Evolutionary conservation across 352 stramenopile species (phyloP).

Genomic region (Phytophthora kernoviae): DNA sequence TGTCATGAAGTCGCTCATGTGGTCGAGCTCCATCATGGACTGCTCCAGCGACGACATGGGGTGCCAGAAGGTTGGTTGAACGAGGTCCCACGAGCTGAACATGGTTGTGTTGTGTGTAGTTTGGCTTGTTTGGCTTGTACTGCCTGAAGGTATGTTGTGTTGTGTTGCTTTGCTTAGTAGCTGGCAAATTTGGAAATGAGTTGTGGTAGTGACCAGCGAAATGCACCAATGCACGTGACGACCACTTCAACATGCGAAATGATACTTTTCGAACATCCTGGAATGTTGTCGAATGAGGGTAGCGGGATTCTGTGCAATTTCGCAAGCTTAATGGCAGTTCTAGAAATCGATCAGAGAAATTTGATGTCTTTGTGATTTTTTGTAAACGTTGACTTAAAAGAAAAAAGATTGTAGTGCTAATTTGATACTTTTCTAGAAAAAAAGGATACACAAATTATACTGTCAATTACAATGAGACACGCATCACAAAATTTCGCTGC

Average conservation of each 20-base stretch:
- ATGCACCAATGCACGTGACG: not conserved
- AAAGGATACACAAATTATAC: no score
- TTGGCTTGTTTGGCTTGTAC: no score
- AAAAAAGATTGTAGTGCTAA: no score
- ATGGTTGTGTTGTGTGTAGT: constrained; percentile 13
- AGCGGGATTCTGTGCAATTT: not conserved
- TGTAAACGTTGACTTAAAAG: no score
- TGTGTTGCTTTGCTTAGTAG: constrained; percentile 4
- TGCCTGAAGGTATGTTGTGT: not conserved
- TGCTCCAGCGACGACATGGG: constrained; percentile 55
- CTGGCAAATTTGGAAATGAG: constrained; percentile 22
- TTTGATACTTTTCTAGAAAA: no score
- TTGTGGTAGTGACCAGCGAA: not conserved
- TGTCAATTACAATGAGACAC: no score
- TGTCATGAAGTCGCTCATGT: constrained; percentile 38
- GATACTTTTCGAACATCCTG: no score
- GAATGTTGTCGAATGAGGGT: not conserved
- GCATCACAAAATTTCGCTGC: no score
- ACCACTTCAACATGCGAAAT: not conserved
- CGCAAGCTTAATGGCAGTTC: not conserved
- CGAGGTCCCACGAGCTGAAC: constrained; percentile 53
- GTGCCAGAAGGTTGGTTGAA: constrained; percentile 51
- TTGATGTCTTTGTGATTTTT: no score
- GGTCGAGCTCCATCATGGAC: constrained; percentile 48
- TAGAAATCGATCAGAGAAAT: no score